These are phyloP conservation scores for Hippophae tibetana DNA, from an alignment of 306 rosid genomes.

Conservation along the genomic window DNA sequence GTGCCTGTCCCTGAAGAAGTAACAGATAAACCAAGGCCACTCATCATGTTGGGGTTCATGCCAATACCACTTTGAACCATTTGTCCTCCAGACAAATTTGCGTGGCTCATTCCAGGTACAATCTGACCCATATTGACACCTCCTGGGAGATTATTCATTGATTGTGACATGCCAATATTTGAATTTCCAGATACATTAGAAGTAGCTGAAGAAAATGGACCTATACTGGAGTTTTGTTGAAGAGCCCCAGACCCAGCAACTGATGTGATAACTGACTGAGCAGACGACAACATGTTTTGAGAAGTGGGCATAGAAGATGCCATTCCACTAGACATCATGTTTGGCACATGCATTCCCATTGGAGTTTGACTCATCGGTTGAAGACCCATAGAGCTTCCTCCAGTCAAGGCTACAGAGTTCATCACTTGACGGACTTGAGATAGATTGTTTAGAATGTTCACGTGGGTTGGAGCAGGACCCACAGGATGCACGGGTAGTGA, in stretches of 20 bases:
- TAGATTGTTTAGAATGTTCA: conserved; percentile 73
- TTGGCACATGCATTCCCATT: conserved; percentile 89
- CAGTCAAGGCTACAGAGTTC: conserved; percentile 63
- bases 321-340: conserved; percentile 97
- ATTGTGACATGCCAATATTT: conserved; percentile 72
- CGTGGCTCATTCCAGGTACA: conserved; percentile 64
- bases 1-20: conserved; percentile 79
- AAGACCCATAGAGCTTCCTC: conserved; percentile 71
- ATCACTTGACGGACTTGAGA: conserved; percentile 78
- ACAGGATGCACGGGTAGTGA: conserved; percentile 67
- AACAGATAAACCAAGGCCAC: conserved; percentile 63
- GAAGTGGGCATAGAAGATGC: conserved; percentile 69
- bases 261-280: conserved; percentile 50
- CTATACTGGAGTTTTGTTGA: conserved; percentile 55
- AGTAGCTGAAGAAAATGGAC: conserved; percentile 56
- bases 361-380: conserved; percentile 73
- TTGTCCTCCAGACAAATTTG: conserved; percentile 67
- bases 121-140: conserved; percentile 75
- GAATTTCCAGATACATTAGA: conserved; percentile 66
- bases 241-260: conserved; percentile 59
- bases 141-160: conserved; percentile 67
- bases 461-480: conserved; percentile 62
- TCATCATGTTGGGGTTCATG: conserved; percentile 74
- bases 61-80: conserved; percentile 73
- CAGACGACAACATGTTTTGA: conserved; percentile 79